Conservation (phyloP, 495 filamentous ascomycete genomes). For the Xylaria cubensis region DNA sequence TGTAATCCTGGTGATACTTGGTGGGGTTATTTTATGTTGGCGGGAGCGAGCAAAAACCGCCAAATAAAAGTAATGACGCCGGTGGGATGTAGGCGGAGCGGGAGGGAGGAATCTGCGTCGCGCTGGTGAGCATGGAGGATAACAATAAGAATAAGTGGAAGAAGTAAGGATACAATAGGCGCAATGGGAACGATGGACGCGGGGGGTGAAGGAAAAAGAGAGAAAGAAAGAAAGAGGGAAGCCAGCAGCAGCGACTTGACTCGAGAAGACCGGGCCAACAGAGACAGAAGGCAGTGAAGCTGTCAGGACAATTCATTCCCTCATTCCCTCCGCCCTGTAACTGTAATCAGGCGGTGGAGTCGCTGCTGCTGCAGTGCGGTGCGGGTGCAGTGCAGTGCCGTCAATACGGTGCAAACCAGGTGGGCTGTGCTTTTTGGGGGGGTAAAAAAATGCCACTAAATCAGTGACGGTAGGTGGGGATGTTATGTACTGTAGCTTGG, state of each 20-base stretch:
- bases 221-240: neutral
- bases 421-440: conserved; percentile 1
- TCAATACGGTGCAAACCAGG: neutral
- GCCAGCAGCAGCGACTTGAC: neutral
- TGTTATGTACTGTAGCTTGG: too few species aligned
- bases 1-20: conserved; percentile 13
- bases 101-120: conserved; percentile 4
- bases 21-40: conserved; percentile 17
- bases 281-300: conserved; percentile 20
- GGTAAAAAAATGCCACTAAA: neutral
- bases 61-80: conserved; percentile 25
- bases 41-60: conserved; percentile 11
- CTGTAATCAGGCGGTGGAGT: neutral
- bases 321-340: neutral
- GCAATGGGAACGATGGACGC: neutral
- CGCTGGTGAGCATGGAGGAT: conserved; percentile 7
- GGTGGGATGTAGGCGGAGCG: conserved; percentile 10
- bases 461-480: too few species aligned
- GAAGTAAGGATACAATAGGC: neutral
- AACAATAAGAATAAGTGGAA: neutral
- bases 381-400: conserved; percentile 7
- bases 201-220: neutral
- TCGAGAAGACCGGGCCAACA: conserved; percentile 1
- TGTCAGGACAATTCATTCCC: neutral
- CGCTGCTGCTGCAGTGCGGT: neutral